These are phyloP conservation scores for Sanghuangporus sanghuang DNA, from an alignment of 1,284 basidiomycete species.

Conservation along the genomic window DNA sequence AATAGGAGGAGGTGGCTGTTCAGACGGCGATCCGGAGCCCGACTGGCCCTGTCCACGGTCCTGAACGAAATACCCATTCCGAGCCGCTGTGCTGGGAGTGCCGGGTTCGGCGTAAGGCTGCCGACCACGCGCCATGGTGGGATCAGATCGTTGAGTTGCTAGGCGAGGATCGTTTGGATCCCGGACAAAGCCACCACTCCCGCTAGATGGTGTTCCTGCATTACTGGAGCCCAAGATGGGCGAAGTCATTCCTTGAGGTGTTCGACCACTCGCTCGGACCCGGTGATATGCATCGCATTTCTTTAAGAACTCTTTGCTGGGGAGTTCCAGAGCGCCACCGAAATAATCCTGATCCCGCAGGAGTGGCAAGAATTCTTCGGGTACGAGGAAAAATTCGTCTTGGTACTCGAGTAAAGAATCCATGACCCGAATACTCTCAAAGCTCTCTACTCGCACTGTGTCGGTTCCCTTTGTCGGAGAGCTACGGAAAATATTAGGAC, in stretches of 20 bases:
- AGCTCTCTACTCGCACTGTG: constrained; percentile 89
- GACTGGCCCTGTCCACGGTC: constrained; percentile 16
- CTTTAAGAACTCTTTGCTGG: constrained; percentile 87
- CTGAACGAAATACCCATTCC: constrained; percentile 17
- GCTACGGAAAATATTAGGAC: constrained; percentile 85
- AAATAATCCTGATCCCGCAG: constrained; percentile 87
- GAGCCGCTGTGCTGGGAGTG: not conserved
- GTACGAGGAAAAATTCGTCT: constrained; percentile 90
- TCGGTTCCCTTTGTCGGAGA: constrained; percentile 75
- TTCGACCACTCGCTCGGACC: constrained; percentile 40
- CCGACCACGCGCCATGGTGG: constrained; percentile 22
- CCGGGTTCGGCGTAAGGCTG: constrained; percentile 14
- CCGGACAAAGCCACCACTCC: constrained; percentile 8
- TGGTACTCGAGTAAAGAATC: constrained; percentile 87
- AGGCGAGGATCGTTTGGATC: constrained; percentile 21
- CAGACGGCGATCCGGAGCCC: constrained; percentile 31
- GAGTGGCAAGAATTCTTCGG: constrained; percentile 78
- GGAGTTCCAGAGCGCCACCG: constrained; percentile 73
- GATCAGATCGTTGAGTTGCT: constrained; percentile 24
- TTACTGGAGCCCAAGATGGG: constrained; percentile 27
- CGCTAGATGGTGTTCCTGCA: constrained; percentile 27
- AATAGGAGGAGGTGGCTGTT: constrained; percentile 26
- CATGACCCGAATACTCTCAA: constrained; percentile 84
- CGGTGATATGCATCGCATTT: constrained; percentile 79
- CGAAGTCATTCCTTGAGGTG: constrained; percentile 31